Evolutionary conservation across 2,329 filamentous ascomycete species (phyloP), one percentile per base, ranked within the genome.

Genomic region (Lojkania enalia): DNA sequence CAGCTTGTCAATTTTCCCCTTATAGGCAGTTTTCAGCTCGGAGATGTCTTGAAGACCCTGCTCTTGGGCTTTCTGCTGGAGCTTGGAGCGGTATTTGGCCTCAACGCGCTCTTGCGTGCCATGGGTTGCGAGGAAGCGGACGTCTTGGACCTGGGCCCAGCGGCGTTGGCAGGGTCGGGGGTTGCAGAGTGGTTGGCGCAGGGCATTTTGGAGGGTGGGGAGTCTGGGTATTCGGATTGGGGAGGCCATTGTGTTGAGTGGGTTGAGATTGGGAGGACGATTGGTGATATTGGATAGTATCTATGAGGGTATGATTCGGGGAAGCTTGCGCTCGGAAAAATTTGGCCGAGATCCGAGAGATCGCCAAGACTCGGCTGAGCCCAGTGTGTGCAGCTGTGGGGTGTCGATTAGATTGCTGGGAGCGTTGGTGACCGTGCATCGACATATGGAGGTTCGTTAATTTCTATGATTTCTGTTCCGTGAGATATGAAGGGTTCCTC

Each of bases 141-240:
- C 85, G 71, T 96, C 89, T 70, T 95, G 89, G 20, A 96, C 90
- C 61, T 89, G 89, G 2, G 92, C 92, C 87, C 89, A 95, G 67
- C 91, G 84, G 44, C 86, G 83, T 71, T 96, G 92, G 42, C 47
- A 54, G 23, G 55, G 37, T 14, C 63, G 61, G 2, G 63, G 63
- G 39, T 56, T 61, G 9, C 48, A 35, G 29, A 63, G 54, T 13
- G 65, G 59, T 32, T 66, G 64, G 25, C 64, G 66, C 30, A 65
- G 55, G 30, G 59, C 51, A 48, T 61, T 48, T 37, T 63, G 63
- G 41, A 69, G 52, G 14, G 62, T 54, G 21, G 63, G 25, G 25
- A 27, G 25, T n/a, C n/a, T n/a, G n/a, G n/a, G 60, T 20, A 59
- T 41, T 33, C 61, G 64, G 5, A 62, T 46, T 2, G 58, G 45